Evolutionary conservation across 257 asterid species (phyloP).

Genomic region (Lantana camara): DNA sequence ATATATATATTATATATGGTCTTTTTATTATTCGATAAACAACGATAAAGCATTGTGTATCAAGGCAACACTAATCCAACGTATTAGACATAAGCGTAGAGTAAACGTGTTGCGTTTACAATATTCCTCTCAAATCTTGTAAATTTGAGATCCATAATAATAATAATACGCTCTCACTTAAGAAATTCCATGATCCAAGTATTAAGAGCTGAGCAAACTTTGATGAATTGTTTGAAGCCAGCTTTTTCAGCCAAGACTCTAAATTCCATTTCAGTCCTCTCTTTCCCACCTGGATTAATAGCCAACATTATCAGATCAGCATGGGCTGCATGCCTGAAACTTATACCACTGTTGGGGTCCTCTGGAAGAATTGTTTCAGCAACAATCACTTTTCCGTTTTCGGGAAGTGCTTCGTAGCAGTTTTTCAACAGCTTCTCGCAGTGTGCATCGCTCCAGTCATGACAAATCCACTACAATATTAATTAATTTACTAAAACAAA

Average conservation of each 20-base stretch:
- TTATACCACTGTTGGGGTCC: slow-evolving; percentile 40
- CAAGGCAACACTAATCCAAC: too few species aligned
- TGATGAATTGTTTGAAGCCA: slow-evolving; percentile 38
- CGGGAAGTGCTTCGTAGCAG: slow-evolving; percentile 54
- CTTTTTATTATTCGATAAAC: too few species aligned
- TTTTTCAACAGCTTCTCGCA: slow-evolving; percentile 50
- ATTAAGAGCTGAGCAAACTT: neutral
- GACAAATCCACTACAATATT: slow-evolving; percentile 57
- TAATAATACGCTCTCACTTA: too few species aligned
- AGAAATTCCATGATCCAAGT: neutral
- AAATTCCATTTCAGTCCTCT: slow-evolving; percentile 65
- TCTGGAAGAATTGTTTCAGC: slow-evolving; percentile 46
- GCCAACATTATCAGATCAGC: slow-evolving; percentile 54
- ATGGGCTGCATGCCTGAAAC: too few species aligned
- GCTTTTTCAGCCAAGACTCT: slow-evolving; percentile 48
- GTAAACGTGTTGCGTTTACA: too few species aligned
- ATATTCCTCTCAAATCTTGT: too few species aligned
- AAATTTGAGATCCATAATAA: too few species aligned
- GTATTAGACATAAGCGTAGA: too few species aligned
- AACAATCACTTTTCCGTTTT: slow-evolving; percentile 32
- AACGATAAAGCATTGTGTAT: too few species aligned
- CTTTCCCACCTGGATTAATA: slow-evolving; percentile 60
- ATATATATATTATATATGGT: too few species aligned
- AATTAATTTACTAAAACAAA: too few species aligned
- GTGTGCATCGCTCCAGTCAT: slow-evolving; percentile 60